Conservation (phyloP, 164 flowering plant species). For the Chloranthus sessilifolius region DNA sequence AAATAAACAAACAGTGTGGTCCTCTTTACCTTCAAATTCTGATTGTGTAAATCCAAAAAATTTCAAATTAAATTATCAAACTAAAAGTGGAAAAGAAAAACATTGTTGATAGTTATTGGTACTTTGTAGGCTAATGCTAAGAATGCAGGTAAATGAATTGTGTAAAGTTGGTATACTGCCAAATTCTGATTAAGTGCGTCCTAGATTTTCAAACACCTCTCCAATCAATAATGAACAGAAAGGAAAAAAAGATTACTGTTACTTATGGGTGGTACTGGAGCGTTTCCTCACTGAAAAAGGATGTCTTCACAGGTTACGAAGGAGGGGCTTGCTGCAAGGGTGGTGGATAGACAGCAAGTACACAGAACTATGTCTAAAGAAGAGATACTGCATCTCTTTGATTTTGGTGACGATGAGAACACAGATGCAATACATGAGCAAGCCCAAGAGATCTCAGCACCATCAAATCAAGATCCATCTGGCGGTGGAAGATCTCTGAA, state of each 20-base stretch:
- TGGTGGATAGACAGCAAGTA: constrained; percentile 96
- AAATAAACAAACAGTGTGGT: no score
- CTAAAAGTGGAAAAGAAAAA: no score
- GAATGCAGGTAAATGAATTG: no score
- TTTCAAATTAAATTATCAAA: no score
- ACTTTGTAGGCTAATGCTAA: no score
- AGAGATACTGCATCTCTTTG: constrained; percentile 91
- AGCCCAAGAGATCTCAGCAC: constrained; percentile 26
- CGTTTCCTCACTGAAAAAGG: no score
- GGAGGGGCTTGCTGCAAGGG: constrained; percentile 99
- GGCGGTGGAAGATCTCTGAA: constrained; percentile 24
- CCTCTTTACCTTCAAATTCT: no score
- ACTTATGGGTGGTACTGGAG: background rate
- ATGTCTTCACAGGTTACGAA: constrained; percentile 66
- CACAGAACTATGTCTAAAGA: constrained; percentile 93
- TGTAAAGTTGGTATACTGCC: no score
- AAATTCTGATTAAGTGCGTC: background rate
- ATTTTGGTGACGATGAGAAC: constrained; percentile 88
- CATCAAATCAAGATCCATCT: constrained; percentile 10
- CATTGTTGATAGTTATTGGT: no score
- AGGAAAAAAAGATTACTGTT: background rate
- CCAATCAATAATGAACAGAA: background rate
- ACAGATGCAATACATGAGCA: constrained; percentile 32
- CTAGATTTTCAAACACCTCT: background rate
- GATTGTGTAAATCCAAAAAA: no score